phyloP scores from a whole-genome alignment of 768 basidiomycete species.

The Saitozyma podzolica region DNA sequence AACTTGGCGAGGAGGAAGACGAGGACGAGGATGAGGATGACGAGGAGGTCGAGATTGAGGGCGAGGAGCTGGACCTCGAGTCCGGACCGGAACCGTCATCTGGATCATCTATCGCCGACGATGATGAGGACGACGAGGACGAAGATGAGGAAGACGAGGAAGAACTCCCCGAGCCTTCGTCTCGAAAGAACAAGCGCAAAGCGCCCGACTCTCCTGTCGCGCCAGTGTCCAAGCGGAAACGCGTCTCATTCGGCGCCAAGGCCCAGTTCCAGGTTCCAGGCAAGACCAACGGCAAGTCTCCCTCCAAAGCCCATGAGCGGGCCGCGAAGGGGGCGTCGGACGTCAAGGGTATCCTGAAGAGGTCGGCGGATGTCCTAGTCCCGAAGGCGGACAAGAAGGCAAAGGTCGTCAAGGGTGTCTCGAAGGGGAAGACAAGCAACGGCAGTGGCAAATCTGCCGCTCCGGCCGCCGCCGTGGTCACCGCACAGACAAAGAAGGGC shows the following conservation, averaged over 20 bases:
- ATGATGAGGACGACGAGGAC: constrained; percentile 37
- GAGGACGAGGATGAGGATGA: constrained; percentile 41
- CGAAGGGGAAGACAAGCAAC: neutral
- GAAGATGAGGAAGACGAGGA: constrained; percentile 14
- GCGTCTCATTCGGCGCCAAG: constrained; percentile 34
- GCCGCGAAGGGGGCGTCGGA: neutral
- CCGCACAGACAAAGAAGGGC: no score
- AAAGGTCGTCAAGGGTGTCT: constrained; percentile 17
- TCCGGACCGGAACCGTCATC: constrained; percentile 50
- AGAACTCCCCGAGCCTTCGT: no score
- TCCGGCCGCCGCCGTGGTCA: no score
- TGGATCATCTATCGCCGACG: constrained; percentile 45
- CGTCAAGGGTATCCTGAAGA: constrained; percentile 7
- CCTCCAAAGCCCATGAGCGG: no score
- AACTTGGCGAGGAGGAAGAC: constrained; percentile 52
- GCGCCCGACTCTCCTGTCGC: neutral
- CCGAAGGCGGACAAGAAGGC: neutral
- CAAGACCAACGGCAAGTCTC: no score
- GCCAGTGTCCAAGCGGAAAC: constrained; percentile 17
- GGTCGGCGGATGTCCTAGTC: no score
- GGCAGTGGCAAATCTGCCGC: no score
- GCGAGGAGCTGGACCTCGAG: constrained; percentile 34
- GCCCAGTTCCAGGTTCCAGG: neutral
- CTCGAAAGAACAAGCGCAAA: constrained; percentile 29
- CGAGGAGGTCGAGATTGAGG: constrained; percentile 31